These are phyloP conservation scores for Tulasnella sp. DNA, from an alignment of 768 basidiomycete genomes.

Conservation along the genomic window DNA sequence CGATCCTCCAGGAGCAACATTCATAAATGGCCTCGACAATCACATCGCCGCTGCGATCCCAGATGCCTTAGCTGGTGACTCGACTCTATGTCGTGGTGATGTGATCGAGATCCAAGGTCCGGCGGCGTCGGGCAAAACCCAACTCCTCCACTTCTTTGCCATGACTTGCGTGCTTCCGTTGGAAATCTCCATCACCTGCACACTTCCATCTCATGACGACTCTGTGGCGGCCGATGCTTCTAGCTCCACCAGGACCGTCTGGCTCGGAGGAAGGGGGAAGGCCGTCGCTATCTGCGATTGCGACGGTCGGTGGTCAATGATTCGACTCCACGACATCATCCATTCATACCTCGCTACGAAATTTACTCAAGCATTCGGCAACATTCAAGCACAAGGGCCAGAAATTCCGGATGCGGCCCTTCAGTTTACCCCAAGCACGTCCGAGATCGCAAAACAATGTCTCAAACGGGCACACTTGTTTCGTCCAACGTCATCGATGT, in stretches of 20 bases:
- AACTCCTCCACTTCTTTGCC: slow-evolving; percentile 63
- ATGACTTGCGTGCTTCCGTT: slow-evolving; percentile 55
- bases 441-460: slow-evolving; percentile 36
- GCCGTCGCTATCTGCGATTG: slow-evolving; percentile 68
- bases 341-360: slow-evolving; percentile 41
- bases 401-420: not conserved
- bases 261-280: slow-evolving; percentile 58
- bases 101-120: slow-evolving; percentile 74
- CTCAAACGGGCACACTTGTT: slow-evolving; percentile 64
- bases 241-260: slow-evolving; percentile 28
- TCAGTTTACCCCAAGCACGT: slow-evolving; percentile 23
- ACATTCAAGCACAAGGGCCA: not conserved
- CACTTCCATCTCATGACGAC: not conserved
- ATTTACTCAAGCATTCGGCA: slow-evolving; percentile 9
- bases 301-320: slow-evolving; percentile 59
- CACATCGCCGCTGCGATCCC: slow-evolving; percentile 27
- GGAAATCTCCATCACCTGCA: slow-evolving; percentile 20
- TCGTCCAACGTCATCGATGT: slow-evolving; percentile 58
- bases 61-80: slow-evolving; percentile 9
- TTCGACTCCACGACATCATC: slow-evolving; percentile 53
- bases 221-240: slow-evolving; percentile 30
- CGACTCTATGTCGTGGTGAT: slow-evolving; percentile 51
- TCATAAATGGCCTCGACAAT: slow-evolving; percentile 31
- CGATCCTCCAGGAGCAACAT: slow-evolving; percentile 30
- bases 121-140: slow-evolving; percentile 70